Base-by-base conservation (phyloP, 495 filamentous ascomycete species). In the Lasiosphaeria miniovina region DNA sequence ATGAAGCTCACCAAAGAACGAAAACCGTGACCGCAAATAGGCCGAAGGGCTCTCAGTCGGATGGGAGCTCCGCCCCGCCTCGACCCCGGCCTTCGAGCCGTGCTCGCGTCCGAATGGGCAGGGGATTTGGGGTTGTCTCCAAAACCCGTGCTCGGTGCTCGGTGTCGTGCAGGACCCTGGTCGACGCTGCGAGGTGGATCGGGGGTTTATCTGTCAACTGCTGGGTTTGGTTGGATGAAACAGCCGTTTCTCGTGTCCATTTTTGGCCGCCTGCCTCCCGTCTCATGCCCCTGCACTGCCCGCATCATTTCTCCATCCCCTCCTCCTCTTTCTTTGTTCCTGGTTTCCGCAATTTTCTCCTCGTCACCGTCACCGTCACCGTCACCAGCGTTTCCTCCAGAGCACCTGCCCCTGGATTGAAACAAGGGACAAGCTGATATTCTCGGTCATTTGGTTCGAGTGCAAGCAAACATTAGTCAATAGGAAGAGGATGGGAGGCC, bases 231-330 rank as follows among this genome's bases (percentile, higher is more conserved):
- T 76, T 78, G 75, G 76, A 68, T 75, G 73, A 76, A 77, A 77
- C 76, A 68, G 46, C 66, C 58, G 73, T 77, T 77, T 80, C 77
- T 80, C 77, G 77, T 80, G 75, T 80, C 76, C 77, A 78, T 75
- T 78, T 77, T 79, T 79, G 77, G 77, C 57, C 52, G 50, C 56
- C 64, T 53, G 59, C 41, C 57, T 53, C 43, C 61, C 60, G 60
- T 63, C 58, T 59, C 59, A 61, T 49, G 51, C 60, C 65, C 64
- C 51, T 60, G 56, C 41, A 32, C 43, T 24, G 43, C 43, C 43
- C 55, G 34, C 49, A 36, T 24, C 60, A 31, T 41, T n/a, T 35
- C 35, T 46, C 31, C 45, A 45, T 33, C 10, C 38, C 11, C 33
- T 34, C 24, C 56, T 32, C 31, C 24, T 38, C 38, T 7, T 41